phyloP scores from a whole-genome alignment of 305 asterid genomes.

The Coffea humblotiana region DNA sequence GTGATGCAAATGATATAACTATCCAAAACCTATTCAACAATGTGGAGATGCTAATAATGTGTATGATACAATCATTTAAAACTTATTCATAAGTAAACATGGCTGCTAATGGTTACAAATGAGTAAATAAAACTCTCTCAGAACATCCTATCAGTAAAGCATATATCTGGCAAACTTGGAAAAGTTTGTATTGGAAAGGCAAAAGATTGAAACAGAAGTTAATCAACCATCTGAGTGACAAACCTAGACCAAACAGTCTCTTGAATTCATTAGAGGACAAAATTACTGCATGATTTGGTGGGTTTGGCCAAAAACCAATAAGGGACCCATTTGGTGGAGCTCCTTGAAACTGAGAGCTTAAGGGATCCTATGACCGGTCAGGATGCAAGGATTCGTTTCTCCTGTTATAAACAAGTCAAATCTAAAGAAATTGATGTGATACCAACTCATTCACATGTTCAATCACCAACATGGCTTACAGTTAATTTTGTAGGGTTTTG shows the following conservation, averaged over 20 bases:
- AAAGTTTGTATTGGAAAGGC: not conserved
- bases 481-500: slow-evolving; percentile 5
- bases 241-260: not conserved
- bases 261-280: not conserved
- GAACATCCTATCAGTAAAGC: not conserved
- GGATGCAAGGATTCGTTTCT: not conserved
- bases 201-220: not conserved
- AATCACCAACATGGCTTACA: slow-evolving; percentile 30
- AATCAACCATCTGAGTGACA: not conserved
- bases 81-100: no score
- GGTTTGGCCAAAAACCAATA: slow-evolving; percentile 40
- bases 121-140: not conserved
- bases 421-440: slow-evolving; percentile 19
- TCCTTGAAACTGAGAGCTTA: not conserved
- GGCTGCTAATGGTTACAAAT: no score
- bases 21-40: no score
- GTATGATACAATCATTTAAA: no score
- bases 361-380: slow-evolving; percentile 14
- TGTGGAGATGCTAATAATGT: no score
- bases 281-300: slow-evolving; percentile 19
- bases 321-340: slow-evolving; percentile 30
- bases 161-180: not conserved
- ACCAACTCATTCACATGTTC: slow-evolving; percentile 28
- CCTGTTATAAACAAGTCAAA: slow-evolving; percentile 1
- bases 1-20: no score